Conservation (phyloP, 225 moss, liverwort and hornwort genomes). For the Takakia lepidozioides region DNA sequence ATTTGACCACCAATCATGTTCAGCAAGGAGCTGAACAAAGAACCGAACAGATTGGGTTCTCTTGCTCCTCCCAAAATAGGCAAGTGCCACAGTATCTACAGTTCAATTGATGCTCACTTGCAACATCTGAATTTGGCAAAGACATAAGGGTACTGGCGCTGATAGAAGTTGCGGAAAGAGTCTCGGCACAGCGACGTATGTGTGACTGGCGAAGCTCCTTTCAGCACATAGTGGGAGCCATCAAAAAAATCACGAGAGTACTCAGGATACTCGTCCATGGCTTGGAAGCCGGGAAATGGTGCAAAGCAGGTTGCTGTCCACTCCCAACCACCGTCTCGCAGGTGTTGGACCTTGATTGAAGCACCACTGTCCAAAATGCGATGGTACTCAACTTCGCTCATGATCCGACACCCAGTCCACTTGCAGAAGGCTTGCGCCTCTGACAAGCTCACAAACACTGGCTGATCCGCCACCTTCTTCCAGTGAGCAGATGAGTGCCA, state of each 20-base stretch:
- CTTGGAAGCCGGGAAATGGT: slow-evolving; percentile 57
- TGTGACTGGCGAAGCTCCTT: slow-evolving; percentile 70
- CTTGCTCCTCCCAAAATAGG: no score
- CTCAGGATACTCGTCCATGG: slow-evolving; percentile 63
- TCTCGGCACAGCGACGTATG: slow-evolving; percentile 63
- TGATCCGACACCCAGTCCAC: slow-evolving; percentile 54
- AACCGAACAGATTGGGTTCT: no score
- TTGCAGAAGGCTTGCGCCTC: slow-evolving; percentile 76
- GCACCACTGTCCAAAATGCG: slow-evolving; percentile 23
- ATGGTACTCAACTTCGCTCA: slow-evolving; percentile 73
- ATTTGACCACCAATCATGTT: no score
- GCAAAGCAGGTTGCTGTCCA: slow-evolving; percentile 62
- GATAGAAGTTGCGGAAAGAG: slow-evolving; percentile 77
- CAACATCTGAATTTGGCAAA: slow-evolving; percentile 89
- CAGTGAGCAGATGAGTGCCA: slow-evolving; percentile 47
- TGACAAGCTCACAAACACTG: slow-evolving; percentile 69
- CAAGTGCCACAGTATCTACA: no score
- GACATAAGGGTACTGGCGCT: slow-evolving; percentile 66
- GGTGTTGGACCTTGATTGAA: slow-evolving; percentile 19
- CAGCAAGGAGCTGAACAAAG: no score
- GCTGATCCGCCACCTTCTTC: slow-evolving; percentile 41
- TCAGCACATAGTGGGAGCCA: slow-evolving; percentile 64
- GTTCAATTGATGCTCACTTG: no score
- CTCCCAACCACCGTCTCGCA: slow-evolving; percentile 63
- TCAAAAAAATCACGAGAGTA: slow-evolving; percentile 82